These are phyloP conservation scores for Rutstroemia sp. DNA, from an alignment of 2,329 filamentous ascomycete species.

Conservation along the genomic window DNA sequence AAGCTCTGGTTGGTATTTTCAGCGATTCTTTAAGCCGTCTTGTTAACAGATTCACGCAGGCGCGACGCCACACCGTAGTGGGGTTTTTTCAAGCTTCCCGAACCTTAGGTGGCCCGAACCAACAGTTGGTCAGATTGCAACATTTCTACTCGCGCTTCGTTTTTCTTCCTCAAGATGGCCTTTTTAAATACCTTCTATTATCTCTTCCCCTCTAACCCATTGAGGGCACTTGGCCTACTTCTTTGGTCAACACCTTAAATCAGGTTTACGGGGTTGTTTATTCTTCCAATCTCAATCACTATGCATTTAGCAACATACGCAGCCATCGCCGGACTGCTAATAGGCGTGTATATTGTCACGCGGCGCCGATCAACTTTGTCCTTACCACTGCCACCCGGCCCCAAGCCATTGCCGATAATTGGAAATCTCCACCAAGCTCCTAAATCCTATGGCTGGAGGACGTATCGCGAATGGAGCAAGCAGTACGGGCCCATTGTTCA, in stretches of 20 bases:
- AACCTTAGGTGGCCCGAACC: too few species aligned
- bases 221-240: background rate
- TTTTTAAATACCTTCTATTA: too few species aligned
- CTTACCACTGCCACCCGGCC: background rate
- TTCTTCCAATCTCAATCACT: background rate
- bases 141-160: too few species aligned
- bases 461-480: conserved; percentile 1
- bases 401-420: conserved; percentile 2
- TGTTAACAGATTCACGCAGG: too few species aligned
- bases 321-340: background rate
- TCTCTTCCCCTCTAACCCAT: too few species aligned
- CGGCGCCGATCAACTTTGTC: background rate
- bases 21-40: too few species aligned
- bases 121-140: too few species aligned
- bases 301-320: background rate
- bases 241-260: background rate
- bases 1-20: too few species aligned
- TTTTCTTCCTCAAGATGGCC: too few species aligned
- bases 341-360: background rate
- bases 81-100: too few species aligned
- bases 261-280: background rate
- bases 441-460: background rate
- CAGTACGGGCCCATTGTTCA: conserved; percentile 1
- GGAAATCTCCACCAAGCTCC: background rate
- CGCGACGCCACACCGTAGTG: too few species aligned